phyloP scores from a whole-genome alignment of 2,329 filamentous ascomycete species.

The Chaetomium globosum region DNA sequence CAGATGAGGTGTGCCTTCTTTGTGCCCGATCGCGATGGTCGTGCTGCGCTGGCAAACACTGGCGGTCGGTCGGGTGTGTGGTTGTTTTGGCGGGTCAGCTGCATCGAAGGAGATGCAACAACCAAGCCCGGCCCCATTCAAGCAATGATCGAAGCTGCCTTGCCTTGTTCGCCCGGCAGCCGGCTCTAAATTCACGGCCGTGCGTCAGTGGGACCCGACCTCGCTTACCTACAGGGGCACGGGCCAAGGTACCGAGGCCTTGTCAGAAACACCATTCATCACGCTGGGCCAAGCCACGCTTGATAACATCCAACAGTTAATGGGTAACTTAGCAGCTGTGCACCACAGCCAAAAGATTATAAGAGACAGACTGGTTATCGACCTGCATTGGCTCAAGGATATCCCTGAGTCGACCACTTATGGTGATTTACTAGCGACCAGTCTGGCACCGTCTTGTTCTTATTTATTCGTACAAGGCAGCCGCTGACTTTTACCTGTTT shows the following conservation, averaged over 20 bases:
- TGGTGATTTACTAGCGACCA: too few species aligned
- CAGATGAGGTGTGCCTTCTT: conserved; percentile 12
- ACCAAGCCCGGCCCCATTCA: conserved; percentile 4
- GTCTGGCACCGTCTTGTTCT: too few species aligned
- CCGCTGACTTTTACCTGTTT: too few species aligned
- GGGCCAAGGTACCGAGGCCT: background rate
- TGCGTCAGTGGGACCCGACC: conserved; percentile 21
- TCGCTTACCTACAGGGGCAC: background rate
- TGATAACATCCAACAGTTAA: too few species aligned
- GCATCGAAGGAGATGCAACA: conserved; percentile 21
- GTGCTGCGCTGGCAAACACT: conserved; percentile 26
- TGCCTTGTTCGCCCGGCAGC: conserved; percentile 5
- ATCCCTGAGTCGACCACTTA: too few species aligned
- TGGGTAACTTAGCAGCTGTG: too few species aligned
- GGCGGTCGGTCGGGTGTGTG: conserved; percentile 19
- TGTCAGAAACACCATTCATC: background rate
- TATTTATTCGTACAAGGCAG: too few species aligned
- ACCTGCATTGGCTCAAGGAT: too few species aligned
- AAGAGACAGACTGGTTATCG: too few species aligned
- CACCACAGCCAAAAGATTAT: too few species aligned
- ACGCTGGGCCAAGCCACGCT: too few species aligned
- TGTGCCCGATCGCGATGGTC: conserved; percentile 23
- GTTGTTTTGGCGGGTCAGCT: conserved; percentile 31
- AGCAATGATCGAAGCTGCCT: conserved; percentile 32
- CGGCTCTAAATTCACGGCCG: conserved; percentile 22